Conservation (phyloP, 179 eudicot species). For the Sideroxylon spinosum region DNA sequence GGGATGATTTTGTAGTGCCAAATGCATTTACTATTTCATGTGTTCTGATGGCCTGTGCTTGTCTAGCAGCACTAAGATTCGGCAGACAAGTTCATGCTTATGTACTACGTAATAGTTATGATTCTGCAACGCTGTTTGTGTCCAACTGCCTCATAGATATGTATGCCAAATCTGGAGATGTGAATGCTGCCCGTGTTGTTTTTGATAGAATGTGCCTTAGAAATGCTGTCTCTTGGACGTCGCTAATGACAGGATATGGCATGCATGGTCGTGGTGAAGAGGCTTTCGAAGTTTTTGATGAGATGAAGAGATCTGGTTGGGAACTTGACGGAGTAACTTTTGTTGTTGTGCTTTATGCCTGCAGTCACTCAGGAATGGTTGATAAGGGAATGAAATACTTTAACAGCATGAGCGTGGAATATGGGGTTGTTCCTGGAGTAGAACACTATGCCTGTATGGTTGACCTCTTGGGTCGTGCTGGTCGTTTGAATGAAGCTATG, state of each 20-base stretch:
- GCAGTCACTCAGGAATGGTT: constrained; percentile 71
- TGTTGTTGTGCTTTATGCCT: constrained; percentile 66
- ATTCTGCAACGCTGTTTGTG: constrained; percentile 39
- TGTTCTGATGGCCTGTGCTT: constrained; percentile 66
- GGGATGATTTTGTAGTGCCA: constrained; percentile 33
- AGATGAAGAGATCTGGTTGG: constrained; percentile 46
- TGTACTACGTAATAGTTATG: constrained; percentile 45
- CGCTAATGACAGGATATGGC: constrained; percentile 70
- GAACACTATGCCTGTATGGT: constrained; percentile 84
- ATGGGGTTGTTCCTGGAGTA: constrained; percentile 48
- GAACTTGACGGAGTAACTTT: constrained; percentile 56
- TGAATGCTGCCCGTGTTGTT: constrained; percentile 46
- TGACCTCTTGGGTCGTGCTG: constrained; percentile 71
- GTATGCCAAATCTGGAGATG: constrained; percentile 72
- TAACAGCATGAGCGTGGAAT: constrained; percentile 45
- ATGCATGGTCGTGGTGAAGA: constrained; percentile 74
- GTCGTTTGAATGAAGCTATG: constrained; percentile 58
- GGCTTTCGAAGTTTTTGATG: constrained; percentile 50
- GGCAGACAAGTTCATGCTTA: constrained; percentile 69
- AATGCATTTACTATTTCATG: constrained; percentile 69
- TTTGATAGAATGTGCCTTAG: constrained; percentile 54
- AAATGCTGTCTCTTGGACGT: constrained; percentile 73
- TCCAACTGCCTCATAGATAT: constrained; percentile 68
- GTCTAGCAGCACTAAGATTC: constrained; percentile 45
- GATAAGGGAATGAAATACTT: constrained; percentile 55